Base-by-base conservation (phyloP, 2,329 filamentous ascomycete genomes). In the Arthrobotrys entomopaga region DNA sequence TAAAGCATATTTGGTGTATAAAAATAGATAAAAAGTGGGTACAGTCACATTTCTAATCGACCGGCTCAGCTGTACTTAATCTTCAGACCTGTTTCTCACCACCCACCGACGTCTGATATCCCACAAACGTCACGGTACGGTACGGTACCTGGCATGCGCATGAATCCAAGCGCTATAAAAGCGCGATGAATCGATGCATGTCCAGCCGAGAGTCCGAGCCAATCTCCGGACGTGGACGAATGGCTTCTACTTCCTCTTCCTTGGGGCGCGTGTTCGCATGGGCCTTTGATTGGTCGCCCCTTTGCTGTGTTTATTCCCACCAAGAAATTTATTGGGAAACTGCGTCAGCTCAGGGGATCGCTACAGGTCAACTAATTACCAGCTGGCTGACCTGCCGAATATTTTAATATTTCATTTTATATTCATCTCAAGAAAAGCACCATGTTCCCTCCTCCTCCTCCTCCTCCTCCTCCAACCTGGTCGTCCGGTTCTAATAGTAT, bases 291-390 rank as follows among this genome's bases (percentile, higher is more conserved):
- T 40, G 40, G 15, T 34, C 3, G 34, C 67, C 70, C 70, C 70
- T 74, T 57, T 8, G 29, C 48, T 46, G 3, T 46, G n/a, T n/a
- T n/a, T n/a, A n/a, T 46, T 46, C 56, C 34, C 63, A 59, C 63
- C 46, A 34, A 34, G 52, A 57, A 67, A 63, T 61, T 56, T 49
- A 70, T 57, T 50, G 49, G 58, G 63, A 74, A 74, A 56, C 54
- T 61, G 48, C 52, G 48, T 61, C 29, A 3, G 7, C 7, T 60
- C 53, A 73, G 69, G 60, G 69, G 61, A 65, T 53, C 10, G 40
- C 43, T 4, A 20, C 22, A 43, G 60, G 29, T 34, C 29, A 10
- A 34, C 29, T 34, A n/a, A n/a, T n/a, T n/a, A n/a, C n/a, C n/a
- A n/a, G n/a, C n/a, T 40, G 60, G 54, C 65, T 59, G 38, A 53